phyloP scores from a whole-genome alignment of 352 stramenopile species.

The Aphanomyces astaci region DNA sequence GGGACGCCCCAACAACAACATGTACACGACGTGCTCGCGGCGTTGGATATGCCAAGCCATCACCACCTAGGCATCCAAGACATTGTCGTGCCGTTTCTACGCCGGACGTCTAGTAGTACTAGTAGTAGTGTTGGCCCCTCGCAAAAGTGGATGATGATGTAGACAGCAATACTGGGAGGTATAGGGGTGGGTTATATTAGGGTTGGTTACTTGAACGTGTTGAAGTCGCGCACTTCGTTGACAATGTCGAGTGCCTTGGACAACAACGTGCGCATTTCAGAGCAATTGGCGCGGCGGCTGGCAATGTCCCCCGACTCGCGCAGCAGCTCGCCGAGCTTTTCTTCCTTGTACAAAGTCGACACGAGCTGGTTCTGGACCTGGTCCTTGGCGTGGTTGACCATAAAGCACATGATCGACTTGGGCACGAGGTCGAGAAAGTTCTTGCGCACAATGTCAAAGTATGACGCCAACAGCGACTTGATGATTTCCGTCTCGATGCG shows the following conservation, averaged over 20 bases:
- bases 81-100: not conserved
- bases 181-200: not conserved
- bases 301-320: slow-evolving; percentile 94
- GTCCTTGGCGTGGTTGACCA: slow-evolving; percentile 92
- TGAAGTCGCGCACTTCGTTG: slow-evolving; percentile 98
- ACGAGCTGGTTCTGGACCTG: slow-evolving; percentile 98
- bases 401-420: slow-evolving; percentile 99
- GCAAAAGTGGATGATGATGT: too few species aligned
- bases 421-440: slow-evolving; percentile 99
- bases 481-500: slow-evolving; percentile 98
- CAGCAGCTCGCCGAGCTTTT: slow-evolving; percentile 93
- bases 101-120: too few species aligned
- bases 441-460: slow-evolving; percentile 99
- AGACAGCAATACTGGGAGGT: too few species aligned
- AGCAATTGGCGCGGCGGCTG: slow-evolving; percentile 88
- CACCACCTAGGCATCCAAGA: not conserved
- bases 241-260: slow-evolving; percentile 95
- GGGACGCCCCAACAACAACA: not conserved
- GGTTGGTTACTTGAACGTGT: slow-evolving; percentile 87
- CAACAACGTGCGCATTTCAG: slow-evolving; percentile 95
- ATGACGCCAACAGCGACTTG: slow-evolving; percentile 93
- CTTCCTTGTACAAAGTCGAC: slow-evolving; percentile 94
- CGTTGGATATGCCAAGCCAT: not conserved
- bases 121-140: too few species aligned
- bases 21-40: not conserved